Percentiles rank a stretch among this genome's conserved stretches.
These are phyloP conservation scores for Phoma sp. DNA, from an alignment of 2,329 filamentous ascomycete genomes.

Conservation along the genomic window DNA sequence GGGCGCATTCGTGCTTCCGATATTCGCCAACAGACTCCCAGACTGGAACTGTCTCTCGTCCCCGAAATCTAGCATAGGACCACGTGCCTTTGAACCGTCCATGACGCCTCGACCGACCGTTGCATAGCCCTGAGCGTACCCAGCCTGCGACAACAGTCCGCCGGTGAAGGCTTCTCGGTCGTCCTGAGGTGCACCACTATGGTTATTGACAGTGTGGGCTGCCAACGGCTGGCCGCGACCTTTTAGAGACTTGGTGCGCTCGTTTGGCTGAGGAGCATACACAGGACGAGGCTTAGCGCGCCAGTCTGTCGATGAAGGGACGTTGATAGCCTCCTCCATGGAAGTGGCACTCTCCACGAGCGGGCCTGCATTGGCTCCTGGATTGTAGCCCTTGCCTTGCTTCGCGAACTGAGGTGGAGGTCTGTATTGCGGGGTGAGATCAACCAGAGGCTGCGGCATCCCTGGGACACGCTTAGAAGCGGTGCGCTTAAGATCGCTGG, in stretches of 20 bases:
- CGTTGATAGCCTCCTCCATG: slow-evolving; percentile 50
- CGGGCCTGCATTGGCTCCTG: slow-evolving; percentile 46
- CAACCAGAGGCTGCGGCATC: slow-evolving; percentile 67
- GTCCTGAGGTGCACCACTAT: slow-evolving; percentile 37
- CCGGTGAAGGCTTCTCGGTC: slow-evolving; percentile 52
- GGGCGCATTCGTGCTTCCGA: slow-evolving; percentile 40
- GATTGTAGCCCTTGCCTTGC: slow-evolving; percentile 58
- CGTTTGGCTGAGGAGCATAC: slow-evolving; percentile 36
- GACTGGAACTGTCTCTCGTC: slow-evolving; percentile 52
- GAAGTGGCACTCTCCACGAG: slow-evolving; percentile 56
- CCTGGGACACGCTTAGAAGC: slow-evolving; percentile 50
- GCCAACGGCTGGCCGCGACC: slow-evolving; percentile 44
- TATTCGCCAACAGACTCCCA: slow-evolving; percentile 56
- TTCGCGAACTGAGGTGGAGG: slow-evolving; percentile 66
- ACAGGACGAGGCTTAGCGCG: slow-evolving; percentile 44
- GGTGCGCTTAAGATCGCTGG: slow-evolving; percentile 52
- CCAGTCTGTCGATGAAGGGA: slow-evolving; percentile 54
- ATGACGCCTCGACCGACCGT: slow-evolving; percentile 53
- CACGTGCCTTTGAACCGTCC: slow-evolving; percentile 52
- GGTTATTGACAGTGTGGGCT: slow-evolving; percentile 43
- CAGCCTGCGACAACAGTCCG: slow-evolving; percentile 51
- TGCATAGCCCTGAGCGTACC: slow-evolving; percentile 48
- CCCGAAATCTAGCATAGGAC: slow-evolving; percentile 53
- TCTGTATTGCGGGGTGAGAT: slow-evolving; percentile 68
- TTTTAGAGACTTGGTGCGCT: slow-evolving; percentile 43